A percentile compares a stretch with the other conserved stretches of the same genome.
Conservation (phyloP, 2,329 filamentous ascomycete genomes). For the Penicillium sp. region DNA sequence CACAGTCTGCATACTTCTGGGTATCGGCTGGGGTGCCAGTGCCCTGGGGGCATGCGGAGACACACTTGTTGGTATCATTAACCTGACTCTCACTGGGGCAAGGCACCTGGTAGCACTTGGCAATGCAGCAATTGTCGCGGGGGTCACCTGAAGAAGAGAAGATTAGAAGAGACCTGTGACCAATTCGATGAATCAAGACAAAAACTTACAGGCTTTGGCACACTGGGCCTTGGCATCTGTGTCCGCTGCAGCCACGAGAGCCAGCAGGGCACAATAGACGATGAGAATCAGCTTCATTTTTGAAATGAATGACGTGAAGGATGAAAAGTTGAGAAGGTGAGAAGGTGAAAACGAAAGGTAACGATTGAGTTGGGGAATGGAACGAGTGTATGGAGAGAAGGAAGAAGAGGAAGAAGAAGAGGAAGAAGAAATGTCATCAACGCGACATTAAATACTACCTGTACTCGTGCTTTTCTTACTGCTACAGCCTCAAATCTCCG, state of each 20-base stretch:
- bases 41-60: constrained; percentile 54
- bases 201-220: constrained; percentile 38
- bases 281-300: constrained; percentile 45
- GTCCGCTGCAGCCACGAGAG: constrained; percentile 40
- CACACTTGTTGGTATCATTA: constrained; percentile 54
- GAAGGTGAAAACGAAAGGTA: neutral
- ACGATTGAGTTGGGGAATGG: neutral
- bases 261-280: constrained; percentile 47
- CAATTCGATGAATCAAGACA: neutral
- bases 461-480: neutral
- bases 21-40: constrained; percentile 49
- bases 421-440: neutral
- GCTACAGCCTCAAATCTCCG: neutral
- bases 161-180: neutral
- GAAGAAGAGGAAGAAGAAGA: neutral
- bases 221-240: constrained; percentile 34
- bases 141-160: constrained; percentile 34
- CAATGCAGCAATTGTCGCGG: constrained; percentile 53
- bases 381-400: neutral
- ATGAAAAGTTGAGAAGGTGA: neutral
- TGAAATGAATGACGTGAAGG: constrained; percentile 1
- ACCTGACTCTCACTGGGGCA: constrained; percentile 52
- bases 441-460: neutral
- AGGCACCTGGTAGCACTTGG: constrained; percentile 52
- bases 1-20: constrained; percentile 49